Evolutionary conservation across 164 flowering plant genomes (phyloP), one percentile per base, ranked within the genome.

Genomic region (Berberis vulgaris): DNA sequence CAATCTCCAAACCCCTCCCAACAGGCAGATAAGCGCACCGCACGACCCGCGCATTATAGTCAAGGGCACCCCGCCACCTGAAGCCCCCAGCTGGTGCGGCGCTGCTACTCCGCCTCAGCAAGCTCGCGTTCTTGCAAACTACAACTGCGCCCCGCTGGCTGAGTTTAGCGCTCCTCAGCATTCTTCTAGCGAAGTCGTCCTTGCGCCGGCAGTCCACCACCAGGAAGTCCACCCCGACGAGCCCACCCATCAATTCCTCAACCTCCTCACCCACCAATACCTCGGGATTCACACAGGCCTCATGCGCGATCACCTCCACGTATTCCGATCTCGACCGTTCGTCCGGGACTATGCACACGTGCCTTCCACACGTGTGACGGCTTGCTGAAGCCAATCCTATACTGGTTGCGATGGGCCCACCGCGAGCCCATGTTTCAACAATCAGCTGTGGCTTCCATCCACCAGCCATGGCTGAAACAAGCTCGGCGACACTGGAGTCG

Each of bases 1-100:
- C 91, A 6, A 88, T 84, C 60, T 94, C 96, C 69, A 94, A 54
- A 2, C 98, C 96, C 59, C 80, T 74, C 45, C 95, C 95, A 0
- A 91, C 95, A 39, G 98, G 97, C 43, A 91, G 69, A 69, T 75
- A 84, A 50, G 80, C 91, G 12, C 89, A 77, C 49, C 98, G 72
- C 6, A 84, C 90, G 7, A 90, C 77, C 41, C 89, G 72, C 0
- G 77, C 65, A 10, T 74, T 73, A 0, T 59, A 64, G 8, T 64
- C 84, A 1, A 77, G 10, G 41, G 82, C 79, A 3, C 74, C 72
- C 7, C 72, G 72, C 88, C 88, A 84, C 56, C 83, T 58, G 65
- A 83, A 80, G 38, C 77, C 74, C 4, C 76, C 49, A 42, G 63
- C 68, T 57, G 69, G 75, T 1, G 73, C 54, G 57, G 26, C 26